Evolutionary conservation across 73 alveolate species (phyloP), one percentile per base, ranked within the genome.

Genomic region (Durusdinium trenchii): DNA sequence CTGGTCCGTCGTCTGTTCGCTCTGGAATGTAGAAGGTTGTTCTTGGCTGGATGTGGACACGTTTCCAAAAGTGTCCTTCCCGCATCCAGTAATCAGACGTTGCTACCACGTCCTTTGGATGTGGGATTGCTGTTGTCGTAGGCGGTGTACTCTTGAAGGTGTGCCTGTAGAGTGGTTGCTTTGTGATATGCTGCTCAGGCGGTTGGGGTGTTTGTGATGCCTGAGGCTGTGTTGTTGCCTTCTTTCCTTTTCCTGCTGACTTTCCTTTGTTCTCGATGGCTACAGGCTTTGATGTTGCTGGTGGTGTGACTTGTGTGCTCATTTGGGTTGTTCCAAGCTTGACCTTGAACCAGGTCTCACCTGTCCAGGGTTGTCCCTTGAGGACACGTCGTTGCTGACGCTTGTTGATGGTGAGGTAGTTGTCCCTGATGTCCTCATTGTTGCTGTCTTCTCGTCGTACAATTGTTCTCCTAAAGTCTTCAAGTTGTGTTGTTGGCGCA

Each of bases 281-380:
- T 81, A 71, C 35, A 47, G 48, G 51, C 3, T 3, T 9, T 32
- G 92, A 30, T 81, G 92, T 47, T 62, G 36, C 18, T 46, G 89
- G 64, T 78, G 64, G 57, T 42, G 64, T 45, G 35, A 1, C 30
- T 36, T n/a, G 48, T 38, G 35, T 78, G 57, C 43, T 62, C 5
- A 62, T 57, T 2, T 5, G 64, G 23, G 92, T n/a, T 3, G 92
- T 46, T 6, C 71, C 35, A 6, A 10, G 45, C 43, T 81, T 81
- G 50, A 81, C 92, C 69, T 32, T 81, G 69, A 81, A 47, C 92
- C 92, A 81, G 3, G 92, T 81, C 32, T 45, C 92, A 26, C 92
- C 92, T 45, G 92, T 47, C 92, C 92, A 81, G 4, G 45, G 9
- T 42, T 78, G 54, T 43, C 89, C 89, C 45, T 40, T 38, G 5